Conservation (phyloP, 768 basidiomycete species). For the Lactarius hengduanensis region DNA sequence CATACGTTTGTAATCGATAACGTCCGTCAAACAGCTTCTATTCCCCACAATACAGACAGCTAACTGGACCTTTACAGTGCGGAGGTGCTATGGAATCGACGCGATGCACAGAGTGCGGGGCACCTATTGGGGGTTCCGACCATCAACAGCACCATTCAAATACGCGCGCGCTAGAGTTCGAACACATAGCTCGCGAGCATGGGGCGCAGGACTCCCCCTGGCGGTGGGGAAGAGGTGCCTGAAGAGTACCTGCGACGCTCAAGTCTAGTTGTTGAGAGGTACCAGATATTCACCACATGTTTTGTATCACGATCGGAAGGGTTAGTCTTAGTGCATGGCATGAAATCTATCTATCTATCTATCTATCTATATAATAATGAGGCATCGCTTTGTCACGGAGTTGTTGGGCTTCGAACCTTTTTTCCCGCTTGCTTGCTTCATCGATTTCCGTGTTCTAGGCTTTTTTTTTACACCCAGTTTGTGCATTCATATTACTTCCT, state of each 20-base stretch:
- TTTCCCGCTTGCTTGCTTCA: too few relatives aligned
- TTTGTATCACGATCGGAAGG: too few relatives aligned
- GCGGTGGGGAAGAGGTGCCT: slow-evolving; percentile 31
- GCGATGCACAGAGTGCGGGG: slow-evolving; percentile 58
- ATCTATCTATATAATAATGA: too few relatives aligned
- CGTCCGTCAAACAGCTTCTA: slow-evolving; percentile 36
- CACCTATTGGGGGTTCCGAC: slow-evolving; percentile 47
- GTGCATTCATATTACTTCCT: too few relatives aligned
- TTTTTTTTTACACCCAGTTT: too few relatives aligned
- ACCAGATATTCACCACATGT: too few relatives aligned
- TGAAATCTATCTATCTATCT: too few relatives aligned
- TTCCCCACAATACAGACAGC: neutral
- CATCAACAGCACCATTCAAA: slow-evolving; percentile 48
- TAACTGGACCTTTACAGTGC: slow-evolving; percentile 41
- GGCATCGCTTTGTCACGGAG: too few relatives aligned
- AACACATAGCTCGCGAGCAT: slow-evolving; percentile 38
- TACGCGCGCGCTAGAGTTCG: slow-evolving; percentile 46
- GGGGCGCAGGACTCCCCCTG: slow-evolving; percentile 38
- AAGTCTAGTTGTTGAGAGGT: too few relatives aligned
- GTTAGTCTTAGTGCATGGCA: too few relatives aligned
- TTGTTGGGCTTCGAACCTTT: too few relatives aligned
- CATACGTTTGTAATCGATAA: slow-evolving; percentile 61
- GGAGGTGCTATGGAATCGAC: slow-evolving; percentile 52
- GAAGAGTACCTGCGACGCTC: neutral
- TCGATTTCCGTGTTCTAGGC: too few relatives aligned